phyloP scores from a whole-genome alignment of 306 rosid genomes.

The Vachellia pachyceras region DNA sequence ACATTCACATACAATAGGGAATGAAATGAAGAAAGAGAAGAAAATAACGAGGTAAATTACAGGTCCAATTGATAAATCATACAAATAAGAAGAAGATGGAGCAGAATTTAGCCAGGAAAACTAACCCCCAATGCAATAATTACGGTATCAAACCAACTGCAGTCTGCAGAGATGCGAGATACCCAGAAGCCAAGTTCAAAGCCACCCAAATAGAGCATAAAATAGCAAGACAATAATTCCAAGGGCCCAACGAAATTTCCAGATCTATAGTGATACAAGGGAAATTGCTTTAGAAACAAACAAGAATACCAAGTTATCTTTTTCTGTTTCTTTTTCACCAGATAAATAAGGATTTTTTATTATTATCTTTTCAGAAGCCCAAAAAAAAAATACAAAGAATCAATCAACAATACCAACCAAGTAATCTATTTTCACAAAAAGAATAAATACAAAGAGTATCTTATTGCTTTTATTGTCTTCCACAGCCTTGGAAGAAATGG shows the following conservation, averaged over 20 bases:
- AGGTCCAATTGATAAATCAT: neutral
- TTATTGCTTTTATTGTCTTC: neutral
- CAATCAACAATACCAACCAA: conserved; percentile 2
- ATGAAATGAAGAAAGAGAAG: neutral
- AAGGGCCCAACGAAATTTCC: neutral
- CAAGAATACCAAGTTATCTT: conserved; percentile 16
- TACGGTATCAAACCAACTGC: conserved; percentile 4
- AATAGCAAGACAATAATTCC: neutral
- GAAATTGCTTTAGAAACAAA: conserved; percentile 25
- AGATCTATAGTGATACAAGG: conserved; percentile 43
- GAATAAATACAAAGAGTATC: neutral
- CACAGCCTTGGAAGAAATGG: neutral
- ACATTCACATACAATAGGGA: neutral
- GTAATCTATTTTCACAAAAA: neutral
- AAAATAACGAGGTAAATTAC: neutral
- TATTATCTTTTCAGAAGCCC: neutral
- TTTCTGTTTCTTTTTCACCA: neutral
- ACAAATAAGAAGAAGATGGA: conserved; percentile 12
- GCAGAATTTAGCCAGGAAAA: conserved; percentile 19
- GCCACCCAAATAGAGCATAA: conserved; percentile 17
- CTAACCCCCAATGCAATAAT: conserved; percentile 31
- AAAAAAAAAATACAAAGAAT: neutral
- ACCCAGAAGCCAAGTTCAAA: conserved; percentile 22
- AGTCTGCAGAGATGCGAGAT: neutral
- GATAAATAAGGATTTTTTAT: too few relatives aligned